Evolutionary conservation across 1,284 basidiomycete genomes (phyloP), one percentile per base, ranked within the genome.

Genomic region (Boletellus sp.): DNA sequence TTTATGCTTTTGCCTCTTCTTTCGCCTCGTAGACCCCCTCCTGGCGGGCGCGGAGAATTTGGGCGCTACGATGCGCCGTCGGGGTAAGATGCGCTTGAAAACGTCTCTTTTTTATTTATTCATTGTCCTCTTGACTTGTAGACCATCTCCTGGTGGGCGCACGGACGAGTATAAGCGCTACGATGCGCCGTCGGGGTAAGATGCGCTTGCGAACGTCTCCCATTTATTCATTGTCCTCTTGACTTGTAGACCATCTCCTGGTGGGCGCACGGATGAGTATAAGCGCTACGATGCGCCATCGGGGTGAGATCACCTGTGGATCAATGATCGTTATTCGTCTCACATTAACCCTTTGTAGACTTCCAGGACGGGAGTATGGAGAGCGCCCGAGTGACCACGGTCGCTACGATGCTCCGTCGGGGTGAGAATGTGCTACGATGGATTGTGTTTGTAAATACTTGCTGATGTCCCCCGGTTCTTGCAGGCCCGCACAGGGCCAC

Each of bases 321-420:
- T 32, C 30, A 13, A 32, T 32, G 6, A 32, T 32, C 30, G 13
- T 15, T 8, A 15, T 15, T 15, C 15, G 30, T 32, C 30, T 32
- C 30, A 32, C 30, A 32, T 15, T 4, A 13, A 4, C 30, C 30
- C 30, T 4, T 13, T 5, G 30, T 32, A 32, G 30, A 32, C 30
- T 13, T 32, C 13, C 30, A 32, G 30, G 30, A 32, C 57, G 52
- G 30, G 46, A 51, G 3, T 51, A 53, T 5, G 55, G 45, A 19
- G 60, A 47, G 12, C 58, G 47, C 22, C 38, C 1, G 11, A 44
- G 19, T n/a, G 59, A 63, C 8, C 21, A 47, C 43, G 56, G 47
- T 5, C 58, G 56, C 12, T 63, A 57, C n/a, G 61, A 63, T 61
- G 8, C 44, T 13, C 56, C 61, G 0, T 26, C 49, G 6, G 63